These are phyloP conservation scores for Epichloe brachyelytri DNA, from an alignment of 2,329 filamentous ascomycete species.

Conservation along the genomic window DNA sequence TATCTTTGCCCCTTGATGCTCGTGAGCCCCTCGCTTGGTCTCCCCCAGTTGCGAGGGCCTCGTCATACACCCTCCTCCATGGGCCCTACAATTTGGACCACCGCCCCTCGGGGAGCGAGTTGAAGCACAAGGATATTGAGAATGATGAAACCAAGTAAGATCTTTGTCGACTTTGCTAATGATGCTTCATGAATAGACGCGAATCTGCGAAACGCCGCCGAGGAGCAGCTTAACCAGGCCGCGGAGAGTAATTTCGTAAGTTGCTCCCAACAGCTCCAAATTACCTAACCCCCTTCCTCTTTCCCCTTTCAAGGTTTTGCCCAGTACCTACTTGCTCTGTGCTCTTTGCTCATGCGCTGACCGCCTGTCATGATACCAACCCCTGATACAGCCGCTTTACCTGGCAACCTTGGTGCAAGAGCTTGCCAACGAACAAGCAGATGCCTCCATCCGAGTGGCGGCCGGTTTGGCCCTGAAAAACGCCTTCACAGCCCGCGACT, in stretches of 20 bases:
- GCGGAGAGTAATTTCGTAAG: conserved; percentile 90
- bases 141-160: not conserved
- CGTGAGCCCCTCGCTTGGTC: not conserved
- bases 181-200: conserved; percentile 53
- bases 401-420: conserved; percentile 85
- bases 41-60: not conserved
- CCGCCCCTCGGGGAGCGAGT: not conserved
- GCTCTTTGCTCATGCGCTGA: not conserved
- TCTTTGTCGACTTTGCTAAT: not conserved
- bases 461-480: conserved; percentile 97
- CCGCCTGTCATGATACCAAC: not conserved
- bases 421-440: conserved; percentile 78
- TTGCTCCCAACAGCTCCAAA: conserved; percentile 10
- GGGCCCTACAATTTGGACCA: not conserved
- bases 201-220: conserved; percentile 75
- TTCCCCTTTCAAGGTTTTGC: not conserved
- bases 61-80: not conserved
- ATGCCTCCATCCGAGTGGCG: conserved; percentile 77
- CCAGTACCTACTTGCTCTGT: not conserved
- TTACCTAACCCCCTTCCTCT: not conserved
- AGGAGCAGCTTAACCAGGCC: conserved; percentile 86
- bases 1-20: conserved; percentile 3
- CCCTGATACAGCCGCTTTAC: conserved; percentile 61
- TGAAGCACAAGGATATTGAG: not conserved
- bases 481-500: conserved; percentile 90